phyloP scores from a whole-genome alignment of 2,329 filamentous ascomycete species.

The Calonectria multiphialidica region DNA sequence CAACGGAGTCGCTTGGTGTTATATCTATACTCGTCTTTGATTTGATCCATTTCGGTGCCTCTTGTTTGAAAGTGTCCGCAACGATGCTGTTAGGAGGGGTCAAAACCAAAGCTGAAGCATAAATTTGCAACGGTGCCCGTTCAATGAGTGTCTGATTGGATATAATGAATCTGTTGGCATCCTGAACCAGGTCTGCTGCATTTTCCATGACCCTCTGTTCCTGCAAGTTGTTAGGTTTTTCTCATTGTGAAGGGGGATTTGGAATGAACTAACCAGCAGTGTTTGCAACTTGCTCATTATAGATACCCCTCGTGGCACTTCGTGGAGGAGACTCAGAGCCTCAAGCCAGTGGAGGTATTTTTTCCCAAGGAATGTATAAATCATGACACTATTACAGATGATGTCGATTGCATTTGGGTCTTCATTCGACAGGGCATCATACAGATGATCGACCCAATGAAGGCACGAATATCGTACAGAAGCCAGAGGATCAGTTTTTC shows the following conservation, averaged over 20 bases:
- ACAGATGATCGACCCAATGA: slow-evolving; percentile 40
- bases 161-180: slow-evolving; percentile 7
- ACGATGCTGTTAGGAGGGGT: neutral
- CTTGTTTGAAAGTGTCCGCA: neutral
- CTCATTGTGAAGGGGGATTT: neutral
- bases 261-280: neutral
- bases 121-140: neutral
- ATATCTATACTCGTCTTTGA: neutral
- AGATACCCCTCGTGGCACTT: slow-evolving; percentile 10
- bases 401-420: neutral
- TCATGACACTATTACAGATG: neutral
- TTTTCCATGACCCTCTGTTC: neutral
- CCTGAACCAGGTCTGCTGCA: neutral
- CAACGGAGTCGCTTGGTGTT: neutral
- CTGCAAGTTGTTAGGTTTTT: neutral
- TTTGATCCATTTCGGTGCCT: neutral
- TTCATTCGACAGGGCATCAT: neutral
- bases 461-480: slow-evolving; percentile 33
- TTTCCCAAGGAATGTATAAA: neutral
- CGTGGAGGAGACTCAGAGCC: slow-evolving; percentile 50
- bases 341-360: slow-evolving; percentile 57
- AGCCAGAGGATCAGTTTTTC: slow-evolving; percentile 29
- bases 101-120: neutral
- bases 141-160: neutral
- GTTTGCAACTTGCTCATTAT: neutral